Percentiles rank a stretch among this genome's conserved stretches.
phyloP scores from a whole-genome alignment of 768 basidiomycete genomes.

The Amanita thiersii region DNA sequence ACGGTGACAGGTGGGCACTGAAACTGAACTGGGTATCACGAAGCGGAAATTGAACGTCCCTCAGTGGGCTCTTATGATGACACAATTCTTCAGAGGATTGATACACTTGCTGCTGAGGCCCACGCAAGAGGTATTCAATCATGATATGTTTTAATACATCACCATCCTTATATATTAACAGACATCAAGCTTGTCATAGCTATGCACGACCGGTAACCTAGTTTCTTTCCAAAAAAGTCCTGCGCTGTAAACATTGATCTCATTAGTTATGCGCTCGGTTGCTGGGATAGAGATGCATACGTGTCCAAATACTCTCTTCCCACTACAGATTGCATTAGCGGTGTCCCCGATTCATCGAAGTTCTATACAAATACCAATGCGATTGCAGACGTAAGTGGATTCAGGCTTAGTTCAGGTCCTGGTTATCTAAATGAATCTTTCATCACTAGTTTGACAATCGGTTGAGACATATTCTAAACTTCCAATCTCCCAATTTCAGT shows the following conservation, averaged over 20 bases:
- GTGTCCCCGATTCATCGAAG: slow-evolving; percentile 18
- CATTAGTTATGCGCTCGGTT: slow-evolving; percentile 19
- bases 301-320: slow-evolving; percentile 17
- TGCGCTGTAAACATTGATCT: background rate
- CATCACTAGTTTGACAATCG: slow-evolving; percentile 16
- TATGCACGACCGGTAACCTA: slow-evolving; percentile 20
- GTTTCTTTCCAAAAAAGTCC: background rate
- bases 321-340: slow-evolving; percentile 15
- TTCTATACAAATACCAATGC: slow-evolving; percentile 19
- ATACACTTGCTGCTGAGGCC: slow-evolving; percentile 16
- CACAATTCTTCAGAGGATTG: slow-evolving; percentile 16
- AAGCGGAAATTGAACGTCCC: background rate
- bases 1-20: slow-evolving; percentile 13
- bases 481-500: slow-evolving; percentile 17
- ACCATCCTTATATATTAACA: background rate
- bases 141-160: background rate
- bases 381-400: slow-evolving; percentile 16
- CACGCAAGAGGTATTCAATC: slow-evolving; percentile 14
- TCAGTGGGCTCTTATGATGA: slow-evolving; percentile 18
- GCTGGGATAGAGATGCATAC: slow-evolving; percentile 20
- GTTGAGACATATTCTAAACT: slow-evolving; percentile 18
- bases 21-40: background rate
- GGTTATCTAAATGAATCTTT: background rate
- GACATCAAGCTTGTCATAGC: slow-evolving; percentile 20
- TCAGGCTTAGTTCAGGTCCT: background rate